Evolutionary conservation across 306 rosid species (phyloP).

Genomic region (Cicer cuneatum): DNA sequence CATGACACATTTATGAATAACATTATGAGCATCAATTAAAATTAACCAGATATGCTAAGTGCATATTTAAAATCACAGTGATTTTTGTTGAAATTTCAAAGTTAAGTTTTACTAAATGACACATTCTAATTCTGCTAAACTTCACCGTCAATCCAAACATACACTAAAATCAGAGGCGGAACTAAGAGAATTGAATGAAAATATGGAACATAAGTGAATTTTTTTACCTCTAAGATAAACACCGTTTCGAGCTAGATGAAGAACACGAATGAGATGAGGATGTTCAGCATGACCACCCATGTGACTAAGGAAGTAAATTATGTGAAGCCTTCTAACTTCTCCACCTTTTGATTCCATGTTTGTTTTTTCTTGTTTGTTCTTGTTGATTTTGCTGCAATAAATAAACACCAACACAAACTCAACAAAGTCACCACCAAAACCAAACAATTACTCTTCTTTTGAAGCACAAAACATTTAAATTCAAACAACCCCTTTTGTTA

Average conservation of each 20-base stretch:
- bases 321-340: slow-evolving; percentile 75
- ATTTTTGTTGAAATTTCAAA: too few relatives aligned
- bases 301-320: slow-evolving; percentile 70
- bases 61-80: too few relatives aligned
- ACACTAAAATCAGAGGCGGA: background rate
- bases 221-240: slow-evolving; percentile 76
- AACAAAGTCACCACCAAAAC: background rate
- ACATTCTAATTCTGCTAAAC: too few relatives aligned
- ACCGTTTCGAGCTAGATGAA: slow-evolving; percentile 65
- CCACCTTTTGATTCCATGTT: slow-evolving; percentile 63
- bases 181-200: background rate
- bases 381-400: slow-evolving; percentile 27
- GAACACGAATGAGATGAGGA: slow-evolving; percentile 85
- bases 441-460: slow-evolving; percentile 49
- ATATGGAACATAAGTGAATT: background rate
- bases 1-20: background rate
- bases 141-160: background rate
- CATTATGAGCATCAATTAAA: background rate
- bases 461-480: slow-evolving; percentile 33
- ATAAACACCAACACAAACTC: slow-evolving; percentile 39
- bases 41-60: background rate
- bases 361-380: slow-evolving; percentile 22
- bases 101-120: too few relatives aligned
- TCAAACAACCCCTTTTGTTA: slow-evolving; percentile 34
- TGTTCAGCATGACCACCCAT: slow-evolving; percentile 69